A percentile compares a stretch with the other conserved stretches of the same genome.
Evolutionary conservation across 345 rosid species (phyloP).

Genomic region (Pugionium dolabratum): DNA sequence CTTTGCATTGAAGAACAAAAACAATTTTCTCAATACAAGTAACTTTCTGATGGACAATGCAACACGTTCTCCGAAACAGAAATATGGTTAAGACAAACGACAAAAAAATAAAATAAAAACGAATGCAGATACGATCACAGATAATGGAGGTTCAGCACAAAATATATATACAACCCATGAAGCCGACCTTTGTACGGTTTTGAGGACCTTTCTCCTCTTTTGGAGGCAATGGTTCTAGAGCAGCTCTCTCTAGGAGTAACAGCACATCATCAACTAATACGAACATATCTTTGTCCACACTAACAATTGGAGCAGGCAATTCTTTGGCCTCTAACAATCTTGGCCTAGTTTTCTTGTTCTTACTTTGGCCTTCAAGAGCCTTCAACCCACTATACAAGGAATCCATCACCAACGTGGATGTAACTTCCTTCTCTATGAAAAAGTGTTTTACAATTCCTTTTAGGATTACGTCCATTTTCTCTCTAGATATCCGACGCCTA

Average conservation of each 20-base stretch:
- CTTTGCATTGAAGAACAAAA: slow-evolving; percentile 41
- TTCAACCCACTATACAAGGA: slow-evolving; percentile 97
- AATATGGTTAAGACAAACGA: too few species aligned
- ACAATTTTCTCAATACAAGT: slow-evolving; percentile 5
- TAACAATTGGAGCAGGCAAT: slow-evolving; percentile 78
- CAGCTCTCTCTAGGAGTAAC: slow-evolving; percentile 78
- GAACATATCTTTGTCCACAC: slow-evolving; percentile 78
- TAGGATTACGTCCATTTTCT: slow-evolving; percentile 76
- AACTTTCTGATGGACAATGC: slow-evolving; percentile 10
- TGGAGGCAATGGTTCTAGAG: slow-evolving; percentile 85
- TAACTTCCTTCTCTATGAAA: slow-evolving; percentile 97
- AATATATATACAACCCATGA: not conserved
- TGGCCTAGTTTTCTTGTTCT: slow-evolving; percentile 61
- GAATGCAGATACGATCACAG: slow-evolving; percentile 16
- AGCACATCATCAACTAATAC: slow-evolving; percentile 90
- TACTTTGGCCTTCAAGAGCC: slow-evolving; percentile 92
- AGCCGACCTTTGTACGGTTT: slow-evolving; percentile 75
- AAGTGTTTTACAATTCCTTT: slow-evolving; percentile 93
- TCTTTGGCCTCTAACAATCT: slow-evolving; percentile 65
- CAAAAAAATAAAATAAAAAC: not conserved
- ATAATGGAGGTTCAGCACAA: slow-evolving; percentile 12
- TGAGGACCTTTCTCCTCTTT: slow-evolving; percentile 93
- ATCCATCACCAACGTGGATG: slow-evolving; percentile 99
- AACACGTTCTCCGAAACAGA: not conserved
- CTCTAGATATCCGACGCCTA: slow-evolving; percentile 77